Conservation (phyloP, 1,284 basidiomycete species). For the Marasmius fiardii region DNA sequence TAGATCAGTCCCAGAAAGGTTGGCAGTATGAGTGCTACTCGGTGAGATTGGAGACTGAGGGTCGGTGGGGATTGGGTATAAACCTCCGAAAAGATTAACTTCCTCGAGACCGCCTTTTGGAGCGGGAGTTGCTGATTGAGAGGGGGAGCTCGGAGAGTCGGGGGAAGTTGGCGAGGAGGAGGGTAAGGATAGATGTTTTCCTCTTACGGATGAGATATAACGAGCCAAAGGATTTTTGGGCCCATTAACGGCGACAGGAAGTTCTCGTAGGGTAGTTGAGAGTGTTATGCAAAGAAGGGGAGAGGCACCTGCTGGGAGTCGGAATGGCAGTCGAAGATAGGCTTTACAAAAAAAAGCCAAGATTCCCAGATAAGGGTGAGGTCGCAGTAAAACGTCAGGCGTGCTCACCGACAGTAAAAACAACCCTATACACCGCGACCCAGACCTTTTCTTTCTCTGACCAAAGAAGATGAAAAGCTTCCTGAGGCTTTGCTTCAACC, state of each 20-base stretch:
- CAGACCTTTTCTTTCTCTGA: constrained; percentile 56
- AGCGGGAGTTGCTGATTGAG: constrained; percentile 3
- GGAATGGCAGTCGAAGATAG: constrained; percentile 67
- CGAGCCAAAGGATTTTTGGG: constrained; percentile 49
- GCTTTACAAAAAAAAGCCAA: constrained; percentile 41
- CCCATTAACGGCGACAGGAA: constrained; percentile 50
- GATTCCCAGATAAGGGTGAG: background rate
- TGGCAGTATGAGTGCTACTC: background rate
- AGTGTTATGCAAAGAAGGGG: constrained; percentile 80
- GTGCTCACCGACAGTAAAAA: constrained; percentile 71
- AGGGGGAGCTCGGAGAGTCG: constrained; percentile 16
- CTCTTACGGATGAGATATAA: constrained; percentile 40
- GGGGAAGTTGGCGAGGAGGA: constrained; percentile 26
- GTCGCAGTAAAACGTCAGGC: constrained; percentile 5
- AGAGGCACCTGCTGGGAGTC: constrained; percentile 32
- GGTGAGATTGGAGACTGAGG: background rate
- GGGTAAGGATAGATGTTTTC: constrained; percentile 20
- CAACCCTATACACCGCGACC: constrained; percentile 74
- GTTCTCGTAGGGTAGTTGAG: constrained; percentile 76
- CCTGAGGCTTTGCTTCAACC: constrained; percentile 30
- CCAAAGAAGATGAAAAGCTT: constrained; percentile 64
- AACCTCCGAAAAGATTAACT: constrained; percentile 74
- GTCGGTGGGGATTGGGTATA: constrained; percentile 21
- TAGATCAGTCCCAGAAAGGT: constrained; percentile 22
- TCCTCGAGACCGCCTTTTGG: constrained; percentile 63